Evolutionary conservation across 305 asterid genomes (phyloP), one percentile per base, ranked within the genome.

Genomic region (Ajuga reptans): DNA sequence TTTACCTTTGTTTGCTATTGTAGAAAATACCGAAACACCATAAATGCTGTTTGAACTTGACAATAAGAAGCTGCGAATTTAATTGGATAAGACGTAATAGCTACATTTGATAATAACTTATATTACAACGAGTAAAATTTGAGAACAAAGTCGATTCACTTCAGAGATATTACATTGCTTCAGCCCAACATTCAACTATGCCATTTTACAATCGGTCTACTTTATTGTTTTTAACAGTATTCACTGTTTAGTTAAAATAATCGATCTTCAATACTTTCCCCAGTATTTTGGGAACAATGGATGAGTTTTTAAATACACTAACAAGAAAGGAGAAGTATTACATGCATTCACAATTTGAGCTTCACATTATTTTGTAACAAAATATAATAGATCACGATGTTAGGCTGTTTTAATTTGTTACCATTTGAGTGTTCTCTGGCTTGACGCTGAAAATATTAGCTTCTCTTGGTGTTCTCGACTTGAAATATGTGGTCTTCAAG

Each of bases 1-100:
- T 66, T 66, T 29, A 45, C 60, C 47, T 64, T 51, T 58, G 52
- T 39, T 39, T 27, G n/a, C 15, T 47, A 56, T 45, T 68, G 45
- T 39, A 9, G 24, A 50, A 31, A 63, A 9, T 56, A 36, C 10
- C 46, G 65, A 11, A 69, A 50, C 60, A 47, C 37, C 5, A 45
- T 33, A 37, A 57, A 2, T 55, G 9, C 18, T 58, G 33, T 55
- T 56, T 42, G 9, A 72, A 54, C 18, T 45, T 73, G 39, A 51
- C 9, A 42, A 56, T 51, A 14, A 1, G 3, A 10, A 45, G 9
- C 68, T 49, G 50, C 46, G 33, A 56, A 15, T 46, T 15, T 69
- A 36, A 24, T 21, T 54, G 31, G 56, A 21, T 21, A 21, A 1
- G 2, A 21, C 27, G 2, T 21, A 17, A 31, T 41, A 57, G 37